Evolutionary conservation across 441 rosid species (phyloP), one percentile per base, ranked within the genome.

Genomic region (Arabidopsis hybrid): DNA sequence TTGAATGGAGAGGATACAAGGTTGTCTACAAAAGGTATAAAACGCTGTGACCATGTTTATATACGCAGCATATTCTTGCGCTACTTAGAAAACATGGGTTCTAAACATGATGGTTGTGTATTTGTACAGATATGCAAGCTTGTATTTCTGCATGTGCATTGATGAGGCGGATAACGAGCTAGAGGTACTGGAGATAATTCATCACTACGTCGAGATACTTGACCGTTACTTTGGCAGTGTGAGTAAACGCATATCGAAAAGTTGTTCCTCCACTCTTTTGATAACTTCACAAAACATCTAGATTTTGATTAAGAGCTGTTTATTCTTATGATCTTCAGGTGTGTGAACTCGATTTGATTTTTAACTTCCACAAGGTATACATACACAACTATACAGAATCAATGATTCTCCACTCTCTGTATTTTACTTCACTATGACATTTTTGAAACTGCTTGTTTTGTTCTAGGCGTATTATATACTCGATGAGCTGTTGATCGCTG

Each of bases 191-290:
- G 97, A 93, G 79, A 90, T 93, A 35, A 96, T 96, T 69, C 99
- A 96, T 79, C 97, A 91, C 82, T 96, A 31, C 67, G 99, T 96
- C 17, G 97, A 91, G 90, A 89, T 93, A 70, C 83, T 96, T 71
- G 99, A 96, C 79, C 90, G 97, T 53, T 93, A 93, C 81, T 96
- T 93, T 78, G 99, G 99, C 82, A 96, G 98, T 79, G 99, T 96
- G 74, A 89, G 99, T 84, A 1, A 43, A 51, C 42, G 1, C 65
- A 17, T 38, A 46, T 61, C 49, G 39, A 43, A 43, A 59, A 50
- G 5, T 4, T 50, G 6, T 71, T 40, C 60, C 14, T 17, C 16
- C 43, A 32, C 2, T 57, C 26, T 40, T 18, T 10, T 34, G 6
- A 13, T 43, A 60, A 46, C 36, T 42, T 38, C 12, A 67, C 12